A percentile compares a stretch with the other conserved stretches of the same genome.
Conservation (phyloP, 345 rosid species). For the Euphorbia pulcherrima region DNA sequence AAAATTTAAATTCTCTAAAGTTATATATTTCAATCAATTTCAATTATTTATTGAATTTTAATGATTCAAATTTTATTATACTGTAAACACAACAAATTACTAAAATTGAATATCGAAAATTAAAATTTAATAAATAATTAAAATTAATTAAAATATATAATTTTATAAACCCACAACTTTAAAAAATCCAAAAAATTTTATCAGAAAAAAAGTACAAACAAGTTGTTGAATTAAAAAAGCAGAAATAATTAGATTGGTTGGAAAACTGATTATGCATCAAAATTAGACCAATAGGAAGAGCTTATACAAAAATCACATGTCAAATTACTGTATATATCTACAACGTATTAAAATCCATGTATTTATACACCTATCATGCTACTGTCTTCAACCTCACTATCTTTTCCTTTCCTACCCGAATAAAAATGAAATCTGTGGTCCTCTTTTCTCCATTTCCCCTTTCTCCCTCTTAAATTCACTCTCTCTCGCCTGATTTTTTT, state of each 20-base stretch:
- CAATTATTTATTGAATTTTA: too few relatives aligned
- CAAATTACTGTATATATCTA: not conserved
- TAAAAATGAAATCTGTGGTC: too few relatives aligned
- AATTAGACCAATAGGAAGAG: not conserved
- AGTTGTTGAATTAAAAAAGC: constrained; percentile 1
- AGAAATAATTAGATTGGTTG: not conserved
- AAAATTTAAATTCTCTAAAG: too few relatives aligned
- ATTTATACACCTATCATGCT: not conserved
- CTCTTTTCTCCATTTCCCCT: too few relatives aligned
- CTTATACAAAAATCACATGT: not conserved
- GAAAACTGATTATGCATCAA: not conserved
- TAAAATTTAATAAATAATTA: too few relatives aligned
- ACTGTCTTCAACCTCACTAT: not conserved
- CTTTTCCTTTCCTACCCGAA: not conserved
- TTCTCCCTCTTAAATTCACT: not conserved
- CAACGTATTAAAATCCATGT: not conserved
- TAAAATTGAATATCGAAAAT: too few relatives aligned
- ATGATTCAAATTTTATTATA: too few relatives aligned
- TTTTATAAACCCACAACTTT: too few relatives aligned
- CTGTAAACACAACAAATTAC: too few relatives aligned
- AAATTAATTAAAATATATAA: too few relatives aligned
- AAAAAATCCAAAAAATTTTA: too few relatives aligned
- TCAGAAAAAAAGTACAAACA: not conserved
- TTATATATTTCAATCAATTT: too few relatives aligned
- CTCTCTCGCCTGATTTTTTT: not conserved